Evolutionary conservation across 257 asterid genomes (phyloP), one percentile per base, ranked within the genome.

Genomic region (Solanum sparsipilum): DNA sequence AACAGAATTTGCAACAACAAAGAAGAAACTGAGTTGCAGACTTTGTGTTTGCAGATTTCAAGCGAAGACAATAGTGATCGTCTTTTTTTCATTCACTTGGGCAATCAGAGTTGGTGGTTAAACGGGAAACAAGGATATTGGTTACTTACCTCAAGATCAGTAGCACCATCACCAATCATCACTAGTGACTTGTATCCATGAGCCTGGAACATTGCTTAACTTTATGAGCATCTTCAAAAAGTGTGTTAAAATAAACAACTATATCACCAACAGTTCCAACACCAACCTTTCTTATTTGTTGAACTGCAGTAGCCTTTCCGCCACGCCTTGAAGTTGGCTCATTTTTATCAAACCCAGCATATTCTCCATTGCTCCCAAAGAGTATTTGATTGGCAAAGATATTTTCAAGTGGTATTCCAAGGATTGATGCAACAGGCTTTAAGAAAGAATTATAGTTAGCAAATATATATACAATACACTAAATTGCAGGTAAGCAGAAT

Each of bases 91-190:
- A 3, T 39, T 46, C 63, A 15, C 27, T 25, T 41, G 23, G 0
- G 36, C 12, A 21, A 39, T 39, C 3, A 10, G 35, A 76, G 58
- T 38, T 23, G 60, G 60, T 36, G 83, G 83, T 78, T 41, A 39
- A 38, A n/a, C 0, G 12, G 23, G 35, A 3, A 34, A 74, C 25
- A 3, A 34, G 18, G 76, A 35, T 16, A 25, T 7, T 32, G 25
- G 48, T 87, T 78, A 88, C 91, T 93, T 38, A 97, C 99, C 96
- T 97, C 98, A 65, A 95, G 97, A 93, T 97, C 98, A 76, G 99
- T 96, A 81, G 98, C 99, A 48, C 99, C 99, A 90, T 97, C 99
- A 74, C 99, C 99, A 89, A 97, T 93, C 98, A 97, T 97, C 91
- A 96, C 96, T 67, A 97, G 13, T 48, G 93, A 93, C 87, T 91